Percentiles rank a stretch among this genome's conserved stretches.
phyloP scores from a whole-genome alignment of 805 yeast species.

The Yarrowia yakushimensis region DNA sequence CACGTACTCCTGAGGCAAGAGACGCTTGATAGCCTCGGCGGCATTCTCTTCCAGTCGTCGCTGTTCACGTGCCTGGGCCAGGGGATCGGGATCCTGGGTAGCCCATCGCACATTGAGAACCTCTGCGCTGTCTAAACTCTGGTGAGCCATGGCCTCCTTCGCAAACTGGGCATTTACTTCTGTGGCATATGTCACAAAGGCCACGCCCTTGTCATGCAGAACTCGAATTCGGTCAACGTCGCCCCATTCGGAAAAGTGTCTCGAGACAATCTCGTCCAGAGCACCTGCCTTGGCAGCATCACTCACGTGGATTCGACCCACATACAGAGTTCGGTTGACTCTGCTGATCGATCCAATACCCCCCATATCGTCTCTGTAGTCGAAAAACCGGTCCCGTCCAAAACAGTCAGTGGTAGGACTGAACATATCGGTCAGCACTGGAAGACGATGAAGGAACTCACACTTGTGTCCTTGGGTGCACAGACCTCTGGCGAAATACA shows the following conservation, averaged over 20 bases:
- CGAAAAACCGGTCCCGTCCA: constrained; percentile 81
- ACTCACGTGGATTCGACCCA: constrained; percentile 55
- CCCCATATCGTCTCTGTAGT: constrained; percentile 86
- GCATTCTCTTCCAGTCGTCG: constrained; percentile 51
- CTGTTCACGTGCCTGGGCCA: constrained; percentile 50
- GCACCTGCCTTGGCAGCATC: constrained; percentile 33
- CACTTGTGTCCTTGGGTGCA: constrained; percentile 79
- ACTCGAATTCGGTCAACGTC: constrained; percentile 63
- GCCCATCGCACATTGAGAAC: constrained; percentile 81
- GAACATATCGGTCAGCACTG: constrained; percentile 54
- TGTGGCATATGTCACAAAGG: constrained; percentile 66
- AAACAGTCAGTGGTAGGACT: constrained; percentile 78
- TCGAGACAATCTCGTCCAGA: constrained; percentile 43
- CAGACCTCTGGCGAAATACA: constrained; percentile 85
- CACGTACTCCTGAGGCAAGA: constrained; percentile 48
- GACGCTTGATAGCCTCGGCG: constrained; percentile 41
- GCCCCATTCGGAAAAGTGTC: constrained; percentile 72
- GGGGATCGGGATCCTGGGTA: constrained; percentile 78
- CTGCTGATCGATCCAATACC: constrained; percentile 81
- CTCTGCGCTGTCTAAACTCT: constrained; percentile 64
- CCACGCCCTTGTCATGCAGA: constrained; percentile 61
- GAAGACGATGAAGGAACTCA: constrained; percentile 72
- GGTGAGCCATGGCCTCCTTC: constrained; percentile 89
- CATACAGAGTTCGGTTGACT: constrained; percentile 69
- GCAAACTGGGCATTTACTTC: constrained; percentile 90